Conservation (phyloP, 352 stramenopile species). For the Blastocystis hominis region DNA sequence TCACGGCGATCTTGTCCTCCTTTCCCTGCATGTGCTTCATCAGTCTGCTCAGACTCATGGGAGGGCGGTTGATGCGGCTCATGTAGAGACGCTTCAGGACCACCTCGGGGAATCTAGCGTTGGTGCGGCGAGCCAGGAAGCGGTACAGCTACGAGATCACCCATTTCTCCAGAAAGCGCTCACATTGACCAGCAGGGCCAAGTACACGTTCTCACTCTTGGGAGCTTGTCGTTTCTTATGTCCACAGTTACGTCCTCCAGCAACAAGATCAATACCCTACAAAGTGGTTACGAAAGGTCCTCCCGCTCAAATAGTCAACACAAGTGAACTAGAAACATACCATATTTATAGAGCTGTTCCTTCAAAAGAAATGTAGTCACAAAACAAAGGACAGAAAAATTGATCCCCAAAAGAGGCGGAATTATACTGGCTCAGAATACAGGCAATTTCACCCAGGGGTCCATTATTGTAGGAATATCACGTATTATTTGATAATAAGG, state of each 20-base stretch:
- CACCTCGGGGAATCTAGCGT: slow-evolving; percentile 93
- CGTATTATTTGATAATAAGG: background rate
- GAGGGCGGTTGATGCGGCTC: slow-evolving; percentile 94
- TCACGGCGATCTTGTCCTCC: slow-evolving; percentile 92
- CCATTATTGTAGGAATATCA: background rate
- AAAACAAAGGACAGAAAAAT: background rate
- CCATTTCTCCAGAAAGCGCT: slow-evolving; percentile 61
- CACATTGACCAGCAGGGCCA: slow-evolving; percentile 89
- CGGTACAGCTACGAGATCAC: slow-evolving; percentile 70
- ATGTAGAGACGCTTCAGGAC: slow-evolving; percentile 97
- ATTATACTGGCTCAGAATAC: background rate
- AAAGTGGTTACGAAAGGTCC: background rate
- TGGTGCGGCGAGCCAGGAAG: slow-evolving; percentile 92
- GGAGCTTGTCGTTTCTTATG: slow-evolving; percentile 37
- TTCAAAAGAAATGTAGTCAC: slow-evolving; percentile 40
- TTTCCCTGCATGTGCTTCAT: slow-evolving; percentile 95
- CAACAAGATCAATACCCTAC: slow-evolving; percentile 57
- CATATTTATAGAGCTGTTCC: background rate
- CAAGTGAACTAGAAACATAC: background rate
- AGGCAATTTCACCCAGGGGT: background rate
- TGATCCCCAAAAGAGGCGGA: background rate
- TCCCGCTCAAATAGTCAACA: background rate
- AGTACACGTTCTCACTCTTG: slow-evolving; percentile 37
- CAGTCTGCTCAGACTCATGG: slow-evolving; percentile 87
- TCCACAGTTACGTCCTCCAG: slow-evolving; percentile 56